Evolutionary conservation across 352 stramenopile genomes (phyloP), one percentile per base, ranked within the genome.

Genomic region (Pythium monospermum): DNA sequence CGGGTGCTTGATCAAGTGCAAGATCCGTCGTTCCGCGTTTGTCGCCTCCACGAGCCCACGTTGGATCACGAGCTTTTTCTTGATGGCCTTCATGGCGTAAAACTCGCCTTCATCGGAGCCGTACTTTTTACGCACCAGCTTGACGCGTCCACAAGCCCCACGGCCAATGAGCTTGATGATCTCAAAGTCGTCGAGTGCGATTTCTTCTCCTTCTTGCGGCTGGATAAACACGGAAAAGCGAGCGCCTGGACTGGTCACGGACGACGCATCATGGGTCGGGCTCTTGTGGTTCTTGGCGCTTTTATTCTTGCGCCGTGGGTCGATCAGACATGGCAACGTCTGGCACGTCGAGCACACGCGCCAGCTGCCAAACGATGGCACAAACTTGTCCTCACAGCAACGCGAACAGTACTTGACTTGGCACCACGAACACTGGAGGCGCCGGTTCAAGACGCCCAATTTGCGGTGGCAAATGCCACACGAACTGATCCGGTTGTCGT

Each of bases 91-190:
- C 76, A 94, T 91, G 16, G 83, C 83, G 61, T 92, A 94, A 36
- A 94, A 87, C 4, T 62, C 64, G 39, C 81, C 81, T 68, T 90
- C 81, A 38, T 94, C 81, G 21, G 73, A 72, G 49, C 81, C 81
- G 58, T 91, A 68, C 51, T 91, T 92, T 72, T 94, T 94, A n/a
- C 79, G 81, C 23, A 94, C 83, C 23, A 94, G 76, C 59, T 89
- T 91, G 21, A 94, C 83, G 23, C 76, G 72, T 6, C 83, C 83
- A 41, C 80, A 98, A 3, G 83, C 83, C 36, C 95, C 95, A 56
- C 97, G 96, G 21, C 96, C 96, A 54, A 98, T 97, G 26, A 98
- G 85, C 61, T 98, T 98, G 49, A 99, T 90, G 60, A 98, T 97
- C 64, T 98, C 94, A 76, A 99, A 99, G 57, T 95, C 87, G 31